Percentiles rank a stretch among this genome's conserved stretches.
phyloP scores from a whole-genome alignment of 1,284 basidiomycete species.

The Ustilago bromivora region DNA sequence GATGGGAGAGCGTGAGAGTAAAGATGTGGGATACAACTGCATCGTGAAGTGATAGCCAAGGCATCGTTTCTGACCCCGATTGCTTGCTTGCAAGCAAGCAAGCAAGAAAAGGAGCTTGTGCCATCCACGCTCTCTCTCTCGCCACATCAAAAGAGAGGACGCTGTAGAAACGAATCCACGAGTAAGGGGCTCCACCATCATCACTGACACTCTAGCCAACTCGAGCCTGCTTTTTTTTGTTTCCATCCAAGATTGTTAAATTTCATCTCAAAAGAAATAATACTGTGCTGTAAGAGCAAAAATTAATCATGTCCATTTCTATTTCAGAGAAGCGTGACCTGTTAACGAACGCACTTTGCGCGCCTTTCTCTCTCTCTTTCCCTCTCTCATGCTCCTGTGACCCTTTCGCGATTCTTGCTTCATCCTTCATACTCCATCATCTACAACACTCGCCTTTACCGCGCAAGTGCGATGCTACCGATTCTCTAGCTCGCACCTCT shows the following conservation, averaged over 20 bases:
- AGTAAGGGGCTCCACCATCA: conserved; percentile 3
- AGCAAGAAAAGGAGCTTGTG: background rate
- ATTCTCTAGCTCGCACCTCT: background rate
- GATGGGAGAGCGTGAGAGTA: background rate
- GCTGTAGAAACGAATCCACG: background rate
- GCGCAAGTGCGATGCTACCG: conserved; percentile 1
- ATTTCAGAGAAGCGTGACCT: background rate
- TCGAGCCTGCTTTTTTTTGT: background rate
- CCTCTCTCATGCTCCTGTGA: background rate
- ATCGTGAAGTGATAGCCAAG: background rate
- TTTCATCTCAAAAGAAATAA: background rate
- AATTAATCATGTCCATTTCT: background rate
- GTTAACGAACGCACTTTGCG: conserved; percentile 4
- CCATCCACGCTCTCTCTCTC: background rate
- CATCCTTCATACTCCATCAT: background rate
- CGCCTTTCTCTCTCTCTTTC: background rate
- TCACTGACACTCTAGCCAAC: background rate
- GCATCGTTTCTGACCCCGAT: conserved; percentile 3
- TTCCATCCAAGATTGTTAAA: background rate
- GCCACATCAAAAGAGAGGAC: background rate
- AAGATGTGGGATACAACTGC: background rate
- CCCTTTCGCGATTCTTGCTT: background rate
- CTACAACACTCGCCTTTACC: background rate
- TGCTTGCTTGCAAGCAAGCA: background rate
- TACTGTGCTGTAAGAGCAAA: background rate